Evolutionary conservation across 148 eudicot species (phyloP).

Genomic region (Vaccinium corymbosum): DNA sequence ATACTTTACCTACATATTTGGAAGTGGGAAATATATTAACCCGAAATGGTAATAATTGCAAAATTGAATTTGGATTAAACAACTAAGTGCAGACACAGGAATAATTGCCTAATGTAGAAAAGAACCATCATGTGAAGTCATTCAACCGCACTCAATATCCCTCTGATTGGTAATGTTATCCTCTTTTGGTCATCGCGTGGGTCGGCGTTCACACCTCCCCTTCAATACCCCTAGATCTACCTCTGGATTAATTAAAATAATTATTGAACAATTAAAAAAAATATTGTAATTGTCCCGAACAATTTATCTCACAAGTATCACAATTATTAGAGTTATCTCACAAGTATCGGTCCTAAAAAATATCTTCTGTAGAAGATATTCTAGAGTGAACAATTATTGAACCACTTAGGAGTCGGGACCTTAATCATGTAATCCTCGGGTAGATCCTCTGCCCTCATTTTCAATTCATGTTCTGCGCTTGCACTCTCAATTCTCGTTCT

Average conservation of each 20-base stretch:
- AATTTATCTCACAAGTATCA: background rate
- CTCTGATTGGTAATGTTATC: conserved; percentile 6
- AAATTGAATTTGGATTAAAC: background rate
- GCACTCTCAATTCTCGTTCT: too few species aligned
- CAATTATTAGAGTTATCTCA: background rate
- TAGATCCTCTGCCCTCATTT: too few species aligned
- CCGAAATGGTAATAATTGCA: background rate
- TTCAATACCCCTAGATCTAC: background rate
- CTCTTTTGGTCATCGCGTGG: conserved; percentile 6
- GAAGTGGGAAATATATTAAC: too few species aligned
- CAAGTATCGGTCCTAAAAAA: background rate
- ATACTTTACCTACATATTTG: too few species aligned
- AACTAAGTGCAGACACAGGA: background rate
- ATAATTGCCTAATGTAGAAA: conserved; percentile 1
- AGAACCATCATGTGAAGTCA: background rate
- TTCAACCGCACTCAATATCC: background rate
- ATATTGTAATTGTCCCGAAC: background rate
- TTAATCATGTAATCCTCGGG: too few species aligned
- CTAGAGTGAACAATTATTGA: too few species aligned
- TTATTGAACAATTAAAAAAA: too few species aligned
- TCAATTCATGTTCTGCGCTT: too few species aligned
- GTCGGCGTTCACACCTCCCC: background rate
- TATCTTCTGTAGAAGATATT: background rate
- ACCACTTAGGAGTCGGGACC: too few species aligned
- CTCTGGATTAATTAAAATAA: background rate